These are phyloP conservation scores for Suhomyces sp. DNA, from an alignment of 805 yeast species.

Conservation along the genomic window DNA sequence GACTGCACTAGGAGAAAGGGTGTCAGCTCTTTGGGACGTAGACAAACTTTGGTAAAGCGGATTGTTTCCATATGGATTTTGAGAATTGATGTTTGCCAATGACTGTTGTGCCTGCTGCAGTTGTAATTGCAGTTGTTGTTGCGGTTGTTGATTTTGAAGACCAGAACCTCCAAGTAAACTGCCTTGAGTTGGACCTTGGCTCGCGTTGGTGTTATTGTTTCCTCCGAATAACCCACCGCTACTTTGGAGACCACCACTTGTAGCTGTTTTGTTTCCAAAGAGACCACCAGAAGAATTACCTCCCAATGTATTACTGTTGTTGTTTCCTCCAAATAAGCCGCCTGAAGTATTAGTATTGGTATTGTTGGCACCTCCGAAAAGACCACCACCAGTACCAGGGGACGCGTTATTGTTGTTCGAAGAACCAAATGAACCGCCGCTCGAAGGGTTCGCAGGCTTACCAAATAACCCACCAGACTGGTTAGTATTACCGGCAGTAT, in stretches of 20 bases:
- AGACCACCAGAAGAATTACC: slow-evolving; percentile 21
- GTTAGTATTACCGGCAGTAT: slow-evolving; percentile 6
- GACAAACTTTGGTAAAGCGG: slow-evolving; percentile 58
- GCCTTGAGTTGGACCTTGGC: slow-evolving; percentile 13
- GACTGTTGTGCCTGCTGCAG: slow-evolving; percentile 24
- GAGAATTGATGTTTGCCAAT: slow-evolving; percentile 30
- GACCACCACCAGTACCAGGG: slow-evolving; percentile 13
- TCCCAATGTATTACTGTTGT: slow-evolving; percentile 1
- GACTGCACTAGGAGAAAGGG: slow-evolving; percentile 34
- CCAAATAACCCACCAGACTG: slow-evolving; percentile 25
- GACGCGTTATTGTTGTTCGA: slow-evolving; percentile 9
- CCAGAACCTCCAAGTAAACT: slow-evolving; percentile 11
- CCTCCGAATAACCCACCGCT: slow-evolving; percentile 8
- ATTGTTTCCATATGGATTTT: slow-evolving; percentile 76
- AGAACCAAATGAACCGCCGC: slow-evolving; percentile 26
- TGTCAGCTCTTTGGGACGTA: slow-evolving; percentile 32
- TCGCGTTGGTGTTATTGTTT: slow-evolving; percentile 13
- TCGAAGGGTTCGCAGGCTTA: slow-evolving; percentile 17
- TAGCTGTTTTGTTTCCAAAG: slow-evolving; percentile 27
- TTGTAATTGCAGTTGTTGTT: slow-evolving; percentile 19
- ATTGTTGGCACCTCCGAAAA: slow-evolving; percentile 14
- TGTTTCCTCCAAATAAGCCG: slow-evolving; percentile 16
- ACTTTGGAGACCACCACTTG: slow-evolving; percentile 4
- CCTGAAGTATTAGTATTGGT: slow-evolving; percentile 12
- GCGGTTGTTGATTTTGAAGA: too few relatives aligned